Conservation (phyloP, 495 filamentous ascomycete species). For the Aspergillus asperescens region DNA sequence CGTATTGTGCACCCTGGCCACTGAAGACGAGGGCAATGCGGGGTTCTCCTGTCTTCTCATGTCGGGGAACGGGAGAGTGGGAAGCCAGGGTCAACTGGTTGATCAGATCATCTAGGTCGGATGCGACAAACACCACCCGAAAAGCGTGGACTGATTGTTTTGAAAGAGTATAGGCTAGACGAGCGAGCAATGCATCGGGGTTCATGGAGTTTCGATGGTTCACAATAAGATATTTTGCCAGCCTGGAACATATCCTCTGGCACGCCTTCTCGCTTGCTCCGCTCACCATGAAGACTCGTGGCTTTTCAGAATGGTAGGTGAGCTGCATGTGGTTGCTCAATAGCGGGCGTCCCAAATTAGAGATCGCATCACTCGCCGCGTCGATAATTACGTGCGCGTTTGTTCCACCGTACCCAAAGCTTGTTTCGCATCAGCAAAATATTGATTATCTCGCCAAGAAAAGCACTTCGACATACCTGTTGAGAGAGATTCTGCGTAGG, state of each 20-base stretch:
- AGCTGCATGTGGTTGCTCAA: constrained; percentile 7
- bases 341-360: neutral
- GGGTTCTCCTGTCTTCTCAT: neutral
- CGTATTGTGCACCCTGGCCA: constrained; percentile 13
- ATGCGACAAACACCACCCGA: constrained; percentile 5
- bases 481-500: constrained; percentile 7
- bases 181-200: constrained; percentile 4
- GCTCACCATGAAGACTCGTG: constrained; percentile 5
- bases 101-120: neutral
- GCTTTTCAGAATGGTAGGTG: constrained; percentile 6
- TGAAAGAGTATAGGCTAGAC: constrained; percentile 3
- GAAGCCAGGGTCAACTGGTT: constrained; percentile 1
- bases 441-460: too few relatives aligned
- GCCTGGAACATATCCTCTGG: neutral
- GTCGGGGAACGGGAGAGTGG: constrained; percentile 1
- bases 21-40: constrained; percentile 14
- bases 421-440: neutral
- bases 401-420: constrained; percentile 15
- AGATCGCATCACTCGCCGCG: constrained; percentile 7
- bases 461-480: constrained; percentile 3
- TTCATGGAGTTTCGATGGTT: constrained; percentile 5
- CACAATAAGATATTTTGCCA: constrained; percentile 6
- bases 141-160: constrained; percentile 10
- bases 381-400: constrained; percentile 16
- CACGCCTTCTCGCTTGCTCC: constrained; percentile 11